Conservation (phyloP, 2,329 filamentous ascomycete species). For the Microsporum canis region DNA sequence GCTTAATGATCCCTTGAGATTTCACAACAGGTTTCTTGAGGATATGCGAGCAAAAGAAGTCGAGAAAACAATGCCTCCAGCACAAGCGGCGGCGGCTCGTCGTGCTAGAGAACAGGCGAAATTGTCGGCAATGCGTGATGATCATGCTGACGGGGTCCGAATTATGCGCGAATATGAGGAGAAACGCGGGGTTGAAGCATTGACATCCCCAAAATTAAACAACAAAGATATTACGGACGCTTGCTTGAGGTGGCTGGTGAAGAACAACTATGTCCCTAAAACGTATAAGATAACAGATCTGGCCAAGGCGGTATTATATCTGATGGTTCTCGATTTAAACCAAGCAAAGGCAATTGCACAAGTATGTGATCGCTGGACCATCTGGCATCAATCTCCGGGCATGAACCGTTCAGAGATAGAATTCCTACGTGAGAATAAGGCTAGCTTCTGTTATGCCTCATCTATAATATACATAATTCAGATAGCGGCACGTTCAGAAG, state of each 20-base stretch:
- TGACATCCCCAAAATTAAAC: conserved; percentile 19
- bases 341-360: conserved; percentile 17
- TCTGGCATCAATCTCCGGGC: conserved; percentile 19
- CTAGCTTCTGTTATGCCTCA: conserved; percentile 21
- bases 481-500: conserved; percentile 13
- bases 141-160: conserved; percentile 13
- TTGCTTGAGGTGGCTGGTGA: conserved; percentile 19
- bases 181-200: conserved; percentile 17
- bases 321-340: conserved; percentile 19
- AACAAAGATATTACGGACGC: conserved; percentile 18
- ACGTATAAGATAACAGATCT: conserved; percentile 17
- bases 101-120: conserved; percentile 15
- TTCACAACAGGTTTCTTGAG: conserved; percentile 14
- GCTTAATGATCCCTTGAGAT: conserved; percentile 11
- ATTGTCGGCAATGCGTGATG: conserved; percentile 13
- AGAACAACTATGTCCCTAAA: conserved; percentile 17
- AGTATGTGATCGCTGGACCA: conserved; percentile 21
- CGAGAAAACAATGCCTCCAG: conserved; percentile 20
- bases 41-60: conserved; percentile 14
- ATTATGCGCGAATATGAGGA: conserved; percentile 17
- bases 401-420: conserved; percentile 20
- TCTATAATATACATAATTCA: conserved; percentile 18
- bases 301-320: conserved; percentile 20
- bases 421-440: conserved; percentile 16
- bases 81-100: conserved; percentile 18